Evolutionary conservation across 2,329 filamentous ascomycete species (phyloP).

Genomic region (Talaromyces verruculosus): DNA sequence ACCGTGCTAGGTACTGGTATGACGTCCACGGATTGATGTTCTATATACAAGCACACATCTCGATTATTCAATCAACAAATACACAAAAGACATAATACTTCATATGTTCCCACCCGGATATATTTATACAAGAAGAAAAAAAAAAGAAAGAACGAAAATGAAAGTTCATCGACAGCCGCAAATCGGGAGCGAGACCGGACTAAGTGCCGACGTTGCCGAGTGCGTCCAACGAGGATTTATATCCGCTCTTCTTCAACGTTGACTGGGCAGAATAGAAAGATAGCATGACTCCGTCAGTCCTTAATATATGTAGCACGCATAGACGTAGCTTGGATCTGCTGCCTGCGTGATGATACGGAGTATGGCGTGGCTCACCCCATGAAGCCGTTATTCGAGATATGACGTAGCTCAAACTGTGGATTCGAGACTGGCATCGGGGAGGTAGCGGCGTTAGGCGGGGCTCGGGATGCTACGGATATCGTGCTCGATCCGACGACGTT

Average conservation of each 20-base stretch:
- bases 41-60: not conserved
- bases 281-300: no score
- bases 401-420: not conserved
- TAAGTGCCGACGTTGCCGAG: constrained; percentile 6
- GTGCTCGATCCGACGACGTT: not conserved
- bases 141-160: not conserved
- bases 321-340: not conserved
- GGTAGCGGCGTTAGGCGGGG: constrained; percentile 1
- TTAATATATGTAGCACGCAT: no score
- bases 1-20: no score
- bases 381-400: not conserved
- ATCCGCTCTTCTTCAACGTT: not conserved
- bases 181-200: constrained; percentile 5
- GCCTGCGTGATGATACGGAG: not conserved
- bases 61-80: not conserved
- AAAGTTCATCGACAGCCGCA: not conserved
- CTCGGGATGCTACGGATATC: not conserved
- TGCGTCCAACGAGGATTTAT: not conserved
- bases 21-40: not conserved
- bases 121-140: not conserved
- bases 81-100: not conserved
- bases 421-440: not conserved
- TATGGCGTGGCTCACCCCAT: not conserved
- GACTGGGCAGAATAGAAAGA: no score
- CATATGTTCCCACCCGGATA: not conserved